Evolutionary conservation across 345 rosid genomes (phyloP).

Genomic region (Gossypium anomalum): DNA sequence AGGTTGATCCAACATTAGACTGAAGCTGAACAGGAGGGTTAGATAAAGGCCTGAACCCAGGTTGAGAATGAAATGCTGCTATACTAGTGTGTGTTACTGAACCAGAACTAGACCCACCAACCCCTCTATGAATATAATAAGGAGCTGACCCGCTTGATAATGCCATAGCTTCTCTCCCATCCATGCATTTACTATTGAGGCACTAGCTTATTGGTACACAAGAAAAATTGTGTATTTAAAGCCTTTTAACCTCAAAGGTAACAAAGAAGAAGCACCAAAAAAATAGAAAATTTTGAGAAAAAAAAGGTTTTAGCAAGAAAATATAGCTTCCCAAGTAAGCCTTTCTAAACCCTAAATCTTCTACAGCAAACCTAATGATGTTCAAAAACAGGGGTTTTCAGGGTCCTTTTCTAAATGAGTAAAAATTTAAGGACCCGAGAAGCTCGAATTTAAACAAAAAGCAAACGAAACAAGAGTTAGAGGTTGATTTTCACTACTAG

Average conservation of each 20-base stretch:
- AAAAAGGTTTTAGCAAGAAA: slow-evolving; percentile 14
- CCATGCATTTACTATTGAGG: slow-evolving; percentile 79
- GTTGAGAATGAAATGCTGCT: slow-evolving; percentile 43
- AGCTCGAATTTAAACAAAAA: slow-evolving; percentile 7
- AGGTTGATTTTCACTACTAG: slow-evolving; percentile 20
- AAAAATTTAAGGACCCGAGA: slow-evolving; percentile 18
- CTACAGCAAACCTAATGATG: slow-evolving; percentile 19
- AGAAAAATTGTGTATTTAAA: slow-evolving; percentile 13
- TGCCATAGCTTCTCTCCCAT: slow-evolving; percentile 93
- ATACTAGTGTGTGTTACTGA: slow-evolving; percentile 46
- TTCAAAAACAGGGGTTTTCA: slow-evolving; percentile 18
- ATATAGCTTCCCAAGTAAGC: slow-evolving; percentile 8
- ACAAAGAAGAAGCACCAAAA: background rate
- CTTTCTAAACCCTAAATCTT: background rate
- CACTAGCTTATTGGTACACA: background rate
- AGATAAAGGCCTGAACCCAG: slow-evolving; percentile 60
- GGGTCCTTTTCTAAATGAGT: slow-evolving; percentile 19
- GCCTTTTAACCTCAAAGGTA: slow-evolving; percentile 8
- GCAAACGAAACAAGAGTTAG: slow-evolving; percentile 15
- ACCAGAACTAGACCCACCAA: slow-evolving; percentile 41
- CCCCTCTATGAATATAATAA: slow-evolving; percentile 76
- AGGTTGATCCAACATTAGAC: slow-evolving; percentile 47
- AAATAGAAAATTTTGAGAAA: slow-evolving; percentile 15
- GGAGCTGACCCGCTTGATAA: slow-evolving; percentile 71
- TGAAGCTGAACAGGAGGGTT: slow-evolving; percentile 48